A percentile compares a stretch with the other conserved stretches of the same genome.
Evolutionary conservation across 345 rosid genomes (phyloP).

Genomic region (Ceriops zippeliana): DNA sequence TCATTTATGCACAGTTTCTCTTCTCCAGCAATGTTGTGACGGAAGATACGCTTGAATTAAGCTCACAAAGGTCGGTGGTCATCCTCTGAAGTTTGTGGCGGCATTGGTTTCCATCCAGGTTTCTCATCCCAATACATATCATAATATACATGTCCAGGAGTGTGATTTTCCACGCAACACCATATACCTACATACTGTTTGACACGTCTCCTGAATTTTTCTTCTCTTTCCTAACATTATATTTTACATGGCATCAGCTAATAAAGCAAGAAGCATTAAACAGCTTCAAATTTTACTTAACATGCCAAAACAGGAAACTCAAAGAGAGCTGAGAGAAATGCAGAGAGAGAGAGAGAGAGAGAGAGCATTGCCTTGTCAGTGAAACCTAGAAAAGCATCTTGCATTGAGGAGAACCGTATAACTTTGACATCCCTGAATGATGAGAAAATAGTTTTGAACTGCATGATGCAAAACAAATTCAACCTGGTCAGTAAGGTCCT

Average conservation of each 20-base stretch:
- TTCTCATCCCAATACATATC: constrained; percentile 98
- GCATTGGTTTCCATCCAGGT: constrained; percentile 84
- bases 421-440: constrained; percentile 72
- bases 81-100: constrained; percentile 64
- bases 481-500: not conserved
- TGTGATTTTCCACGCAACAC: constrained; percentile 80
- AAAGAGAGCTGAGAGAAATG: not conserved
- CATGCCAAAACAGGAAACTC: not conserved
- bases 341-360: not conserved
- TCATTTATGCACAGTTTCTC: not conserved
- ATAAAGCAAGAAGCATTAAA: not conserved
- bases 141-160: constrained; percentile 86
- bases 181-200: constrained; percentile 87
- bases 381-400: constrained; percentile 78
- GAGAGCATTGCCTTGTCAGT: constrained; percentile 59
- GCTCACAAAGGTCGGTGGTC: constrained; percentile 63
- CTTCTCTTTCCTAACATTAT: constrained; percentile 50
- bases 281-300: not conserved
- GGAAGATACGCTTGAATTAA: too few species aligned
- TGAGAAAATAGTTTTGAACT: constrained; percentile 72
- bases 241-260: constrained; percentile 16
- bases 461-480: constrained; percentile 18
- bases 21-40: too few species aligned
- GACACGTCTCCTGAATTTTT: constrained; percentile 67
- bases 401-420: constrained; percentile 80